Evolutionary conservation across 441 rosid genomes (phyloP), one percentile per base, ranked within the genome.

Genomic region (Adansonia madagascariensis): DNA sequence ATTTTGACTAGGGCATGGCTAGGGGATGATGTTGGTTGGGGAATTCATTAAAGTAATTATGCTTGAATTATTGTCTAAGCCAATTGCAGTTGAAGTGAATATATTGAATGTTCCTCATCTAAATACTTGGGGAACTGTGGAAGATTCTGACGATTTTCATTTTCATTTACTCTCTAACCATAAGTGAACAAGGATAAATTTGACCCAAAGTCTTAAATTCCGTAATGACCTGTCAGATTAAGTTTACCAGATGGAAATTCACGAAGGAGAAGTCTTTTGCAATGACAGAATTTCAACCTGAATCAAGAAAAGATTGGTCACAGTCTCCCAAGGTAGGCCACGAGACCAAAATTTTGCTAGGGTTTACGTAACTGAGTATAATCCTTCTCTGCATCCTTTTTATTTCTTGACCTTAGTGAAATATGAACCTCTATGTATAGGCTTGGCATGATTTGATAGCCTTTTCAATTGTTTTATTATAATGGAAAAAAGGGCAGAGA

Each of bases 31-130:
- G 82, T 81, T 88, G 76, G 89, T 83, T 85, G 90, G 80, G 85
- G 35, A 84, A 77, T 47, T 61, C 77, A 84, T 80, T 76, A 77
- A 87, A 84, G 85, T 78, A 76, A 84, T 84, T 59, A 85, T 85
- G 82, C 80, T 81, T 80, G 80, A 43, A 63, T 74, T 77, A 77
- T 78, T 62, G 68, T 63, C 56, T 64, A 86, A 68, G 76, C 69
- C 57, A 50, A 72, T 72, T 73, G 84, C 80, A 57, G 80, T 74
- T 77, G 55, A 44, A 75, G 15, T 50, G 46, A 69, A 64, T 31
- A 24, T 76, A 44, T 17, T 50, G 63, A 12, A 17, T 44, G 14
- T 73, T 63, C 2, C 64, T 14, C 18, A 5, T 50, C 55, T 12
- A 43, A 71, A 71, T 17, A 53, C 49, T 31, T 31, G 20, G 11